Percentiles rank a stretch among this genome's conserved stretches.
Evolutionary conservation across 2,329 filamentous ascomycete genomes (phyloP).

Genomic region (Cytospora piceae): DNA sequence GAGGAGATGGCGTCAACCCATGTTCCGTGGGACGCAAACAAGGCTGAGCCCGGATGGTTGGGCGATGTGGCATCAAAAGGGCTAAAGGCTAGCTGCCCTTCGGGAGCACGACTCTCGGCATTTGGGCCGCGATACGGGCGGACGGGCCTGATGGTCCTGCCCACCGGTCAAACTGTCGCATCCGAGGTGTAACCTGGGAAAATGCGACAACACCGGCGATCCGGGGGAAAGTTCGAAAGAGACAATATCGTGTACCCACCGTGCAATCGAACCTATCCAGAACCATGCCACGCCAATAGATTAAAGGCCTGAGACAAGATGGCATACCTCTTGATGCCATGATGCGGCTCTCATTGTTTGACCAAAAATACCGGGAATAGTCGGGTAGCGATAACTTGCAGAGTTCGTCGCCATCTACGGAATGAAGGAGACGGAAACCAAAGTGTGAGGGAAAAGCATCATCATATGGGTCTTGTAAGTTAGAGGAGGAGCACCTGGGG

Average conservation of each 20-base stretch:
- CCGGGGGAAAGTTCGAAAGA: not conserved
- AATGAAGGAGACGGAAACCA: too few relatives aligned
- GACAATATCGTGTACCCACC: not conserved
- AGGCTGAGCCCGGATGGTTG: constrained; percentile 27
- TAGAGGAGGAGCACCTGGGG: too few relatives aligned
- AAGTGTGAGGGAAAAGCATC: too few relatives aligned
- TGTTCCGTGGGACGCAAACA: constrained; percentile 16
- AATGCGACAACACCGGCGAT: not conserved
- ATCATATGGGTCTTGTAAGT: too few relatives aligned
- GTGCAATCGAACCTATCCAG: not conserved
- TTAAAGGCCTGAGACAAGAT: not conserved
- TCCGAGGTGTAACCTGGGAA: constrained; percentile 18
- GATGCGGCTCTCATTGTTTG: not conserved
- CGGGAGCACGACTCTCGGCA: constrained; percentile 4
- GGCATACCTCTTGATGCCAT: not conserved
- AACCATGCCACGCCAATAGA: not conserved
- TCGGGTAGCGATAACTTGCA: constrained; percentile 10
- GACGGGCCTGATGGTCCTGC: not conserved
- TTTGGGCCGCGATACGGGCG: constrained; percentile 18
- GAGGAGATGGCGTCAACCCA: constrained; percentile 1
- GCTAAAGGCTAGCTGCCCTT: constrained; percentile 7
- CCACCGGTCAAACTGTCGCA: not conserved
- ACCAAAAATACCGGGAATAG: not conserved
- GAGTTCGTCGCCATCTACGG: not conserved
- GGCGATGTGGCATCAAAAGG: constrained; percentile 19